Conservation (phyloP, 805 yeast genomes). For the Jamesozyma hellenica region DNA sequence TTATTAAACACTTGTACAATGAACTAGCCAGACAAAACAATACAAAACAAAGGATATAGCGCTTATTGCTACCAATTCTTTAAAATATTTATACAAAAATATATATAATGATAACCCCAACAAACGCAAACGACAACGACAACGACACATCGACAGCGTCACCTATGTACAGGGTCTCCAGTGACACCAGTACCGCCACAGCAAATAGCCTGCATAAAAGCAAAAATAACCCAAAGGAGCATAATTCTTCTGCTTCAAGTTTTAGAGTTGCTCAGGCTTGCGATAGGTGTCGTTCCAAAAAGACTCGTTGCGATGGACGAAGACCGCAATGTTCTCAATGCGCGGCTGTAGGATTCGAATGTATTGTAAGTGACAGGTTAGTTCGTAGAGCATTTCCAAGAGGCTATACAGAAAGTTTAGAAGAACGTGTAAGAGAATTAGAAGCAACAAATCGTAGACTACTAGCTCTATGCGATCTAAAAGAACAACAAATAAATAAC, state of each 20-base stretch:
- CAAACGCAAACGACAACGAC: background rate
- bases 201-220: background rate
- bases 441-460: slow-evolving; percentile 72
- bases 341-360: slow-evolving; percentile 73
- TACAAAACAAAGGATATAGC: no score
- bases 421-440: slow-evolving; percentile 76
- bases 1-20: no score
- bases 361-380: slow-evolving; percentile 80
- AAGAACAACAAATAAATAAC: slow-evolving; percentile 18
- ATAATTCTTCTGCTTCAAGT: slow-evolving; percentile 17
- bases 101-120: background rate
- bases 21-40: no score
- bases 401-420: slow-evolving; percentile 85
- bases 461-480: slow-evolving; percentile 34
- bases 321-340: slow-evolving; percentile 74
- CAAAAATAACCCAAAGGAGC: background rate
- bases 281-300: slow-evolving; percentile 70
- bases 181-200: background rate
- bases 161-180: background rate
- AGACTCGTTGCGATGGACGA: slow-evolving; percentile 63
- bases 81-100: no score
- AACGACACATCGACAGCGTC: background rate
- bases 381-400: slow-evolving; percentile 81
- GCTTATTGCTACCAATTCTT: no score
- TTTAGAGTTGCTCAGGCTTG: slow-evolving; percentile 85